phyloP scores from a whole-genome alignment of 352 stramenopile genomes.

The Globisporangium barbulae region DNA sequence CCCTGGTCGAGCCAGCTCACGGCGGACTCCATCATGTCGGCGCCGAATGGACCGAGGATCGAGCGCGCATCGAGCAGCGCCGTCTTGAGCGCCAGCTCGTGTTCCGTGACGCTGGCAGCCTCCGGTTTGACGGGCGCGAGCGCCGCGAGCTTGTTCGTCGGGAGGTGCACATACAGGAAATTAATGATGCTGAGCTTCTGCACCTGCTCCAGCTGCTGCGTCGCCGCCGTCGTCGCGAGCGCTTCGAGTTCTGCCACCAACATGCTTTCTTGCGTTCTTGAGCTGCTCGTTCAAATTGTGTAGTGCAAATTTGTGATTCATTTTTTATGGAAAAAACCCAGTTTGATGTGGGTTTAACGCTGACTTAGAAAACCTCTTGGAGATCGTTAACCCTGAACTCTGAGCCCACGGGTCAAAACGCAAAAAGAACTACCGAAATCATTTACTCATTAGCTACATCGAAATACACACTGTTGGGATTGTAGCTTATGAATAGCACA shows the following conservation, averaged over 20 bases:
- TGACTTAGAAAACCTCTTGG: too few relatives aligned
- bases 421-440: too few relatives aligned
- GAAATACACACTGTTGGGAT: too few relatives aligned
- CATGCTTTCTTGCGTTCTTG: slow-evolving; percentile 17
- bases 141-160: slow-evolving; percentile 24
- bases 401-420: too few relatives aligned
- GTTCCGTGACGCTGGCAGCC: slow-evolving; percentile 4
- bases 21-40: slow-evolving; percentile 50
- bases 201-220: slow-evolving; percentile 19
- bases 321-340: too few relatives aligned
- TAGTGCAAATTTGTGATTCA: too few relatives aligned
- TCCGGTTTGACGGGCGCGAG: slow-evolving; percentile 22
- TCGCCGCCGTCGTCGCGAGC: background rate
- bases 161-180: slow-evolving; percentile 35
- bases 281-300: background rate
- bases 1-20: slow-evolving; percentile 71
- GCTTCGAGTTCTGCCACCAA: slow-evolving; percentile 25
- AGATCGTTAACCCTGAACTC: too few relatives aligned
- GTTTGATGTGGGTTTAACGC: too few relatives aligned
- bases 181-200: slow-evolving; percentile 46
- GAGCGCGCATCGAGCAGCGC: slow-evolving; percentile 43
- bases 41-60: slow-evolving; percentile 58
- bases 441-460: too few relatives aligned
- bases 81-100: slow-evolving; percentile 36
- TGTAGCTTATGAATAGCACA: too few relatives aligned